Conservation (phyloP, 1,284 basidiomycete species). For the Ceratobasidium sp. region DNA sequence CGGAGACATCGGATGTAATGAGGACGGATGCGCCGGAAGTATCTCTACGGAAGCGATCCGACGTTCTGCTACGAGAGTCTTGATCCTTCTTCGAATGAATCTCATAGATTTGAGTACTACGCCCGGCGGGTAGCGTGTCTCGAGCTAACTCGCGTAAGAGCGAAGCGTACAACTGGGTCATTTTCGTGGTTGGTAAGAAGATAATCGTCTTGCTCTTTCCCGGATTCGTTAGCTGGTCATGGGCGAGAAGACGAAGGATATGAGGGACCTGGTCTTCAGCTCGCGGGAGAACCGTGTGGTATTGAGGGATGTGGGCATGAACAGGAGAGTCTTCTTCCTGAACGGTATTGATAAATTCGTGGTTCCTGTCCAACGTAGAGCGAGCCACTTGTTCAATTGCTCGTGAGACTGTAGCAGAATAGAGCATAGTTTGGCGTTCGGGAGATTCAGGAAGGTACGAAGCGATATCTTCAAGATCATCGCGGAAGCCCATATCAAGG, state of each 20-base stretch:
- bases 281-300: slow-evolving; percentile 73
- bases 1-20: slow-evolving; percentile 88
- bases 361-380: slow-evolving; percentile 59
- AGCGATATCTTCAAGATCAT: slow-evolving; percentile 82
- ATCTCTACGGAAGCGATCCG: slow-evolving; percentile 70
- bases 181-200: slow-evolving; percentile 89
- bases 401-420: slow-evolving; percentile 80
- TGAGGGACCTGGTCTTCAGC: slow-evolving; percentile 78
- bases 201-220: slow-evolving; percentile 79
- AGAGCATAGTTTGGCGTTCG: slow-evolving; percentile 87
- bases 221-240: slow-evolving; percentile 84
- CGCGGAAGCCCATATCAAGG: slow-evolving; percentile 94
- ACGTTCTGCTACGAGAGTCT: slow-evolving; percentile 66
- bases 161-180: slow-evolving; percentile 76
- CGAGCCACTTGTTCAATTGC: slow-evolving; percentile 68
- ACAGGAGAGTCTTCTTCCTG: slow-evolving; percentile 62
- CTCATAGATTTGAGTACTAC: slow-evolving; percentile 69
- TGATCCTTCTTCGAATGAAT: slow-evolving; percentile 86
- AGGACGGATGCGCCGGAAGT: slow-evolving; percentile 68
- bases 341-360: slow-evolving; percentile 70
- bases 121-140: slow-evolving; percentile 57
- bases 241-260: slow-evolving; percentile 78
- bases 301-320: slow-evolving; percentile 84
- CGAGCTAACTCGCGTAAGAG: slow-evolving; percentile 62
- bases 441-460: slow-evolving; percentile 68